Conservation (phyloP, 345 rosid species). For the Citrus trifoliata region DNA sequence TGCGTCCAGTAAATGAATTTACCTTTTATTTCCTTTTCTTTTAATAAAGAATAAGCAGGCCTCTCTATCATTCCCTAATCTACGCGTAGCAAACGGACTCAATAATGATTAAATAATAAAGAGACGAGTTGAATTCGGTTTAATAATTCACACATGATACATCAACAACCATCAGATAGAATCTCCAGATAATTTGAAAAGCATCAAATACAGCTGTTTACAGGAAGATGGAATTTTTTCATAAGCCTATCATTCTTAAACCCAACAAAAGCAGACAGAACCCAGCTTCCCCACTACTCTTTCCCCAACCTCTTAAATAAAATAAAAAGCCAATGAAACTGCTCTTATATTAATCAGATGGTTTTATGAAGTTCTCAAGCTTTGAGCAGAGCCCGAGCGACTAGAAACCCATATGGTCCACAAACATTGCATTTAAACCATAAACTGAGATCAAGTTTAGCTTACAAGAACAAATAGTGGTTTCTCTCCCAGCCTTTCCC, state of each 20-base stretch:
- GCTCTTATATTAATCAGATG: not conserved
- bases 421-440: not conserved
- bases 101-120: not conserved
- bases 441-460: constrained; percentile 26
- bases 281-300: not conserved
- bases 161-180: not conserved
- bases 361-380: not conserved
- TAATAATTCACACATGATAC: not conserved
- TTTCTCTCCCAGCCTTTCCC: constrained; percentile 67
- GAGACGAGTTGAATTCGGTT: not conserved
- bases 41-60: no score
- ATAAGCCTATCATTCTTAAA: not conserved
- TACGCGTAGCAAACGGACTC: not conserved
- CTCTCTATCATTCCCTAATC: not conserved
- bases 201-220: not conserved
- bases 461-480: constrained; percentile 78
- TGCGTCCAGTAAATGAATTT: no score
- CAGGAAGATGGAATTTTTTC: not conserved
- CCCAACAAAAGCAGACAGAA: not conserved
- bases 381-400: constrained; percentile 17
- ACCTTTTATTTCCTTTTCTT: not conserved
- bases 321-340: not conserved
- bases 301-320: not conserved
- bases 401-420: not conserved
- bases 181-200: not conserved